Evolutionary conservation across 192 early-diverging fungal species (phyloP).

Genomic region (Rhizophagus sp.): DNA sequence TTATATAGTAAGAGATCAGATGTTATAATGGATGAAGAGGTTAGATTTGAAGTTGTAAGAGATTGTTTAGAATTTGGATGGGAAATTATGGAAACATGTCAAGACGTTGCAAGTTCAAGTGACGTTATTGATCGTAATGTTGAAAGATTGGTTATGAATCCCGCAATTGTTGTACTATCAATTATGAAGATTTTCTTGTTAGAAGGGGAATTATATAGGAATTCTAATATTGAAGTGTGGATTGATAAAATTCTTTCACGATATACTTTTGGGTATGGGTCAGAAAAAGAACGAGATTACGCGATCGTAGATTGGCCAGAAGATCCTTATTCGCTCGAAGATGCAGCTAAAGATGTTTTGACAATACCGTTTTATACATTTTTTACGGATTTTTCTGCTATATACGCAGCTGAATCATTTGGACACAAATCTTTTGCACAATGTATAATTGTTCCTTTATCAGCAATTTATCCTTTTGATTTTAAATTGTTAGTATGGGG

Average conservation of each 20-base stretch:
- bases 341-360: not conserved
- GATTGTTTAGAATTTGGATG: slow-evolving; percentile 20
- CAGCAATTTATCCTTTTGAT: slow-evolving; percentile 9
- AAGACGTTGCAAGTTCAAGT: not conserved
- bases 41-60: not conserved
- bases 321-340: not conserved
- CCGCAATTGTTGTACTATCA: slow-evolving; percentile 10
- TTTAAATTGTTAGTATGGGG: slow-evolving; percentile 18
- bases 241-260: slow-evolving; percentile 17
- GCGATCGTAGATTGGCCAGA: not conserved
- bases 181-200: slow-evolving; percentile 30
- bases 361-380: slow-evolving; percentile 26
- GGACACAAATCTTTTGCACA: slow-evolving; percentile 25
- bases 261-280: not conserved
- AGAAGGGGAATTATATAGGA: slow-evolving; percentile 28
- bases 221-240: not conserved
- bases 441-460: slow-evolving; percentile 1
- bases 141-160: not conserved
- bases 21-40: slow-evolving; percentile 19
- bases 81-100: not conserved
- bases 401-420: slow-evolving; percentile 20
- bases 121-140: too few relatives aligned
- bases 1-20: slow-evolving; percentile 13
- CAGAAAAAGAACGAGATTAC: not conserved
- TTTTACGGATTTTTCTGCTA: slow-evolving; percentile 18